Base-by-base conservation (phyloP, 345 rosid genomes). In the Lepidium aucheri region DNA sequence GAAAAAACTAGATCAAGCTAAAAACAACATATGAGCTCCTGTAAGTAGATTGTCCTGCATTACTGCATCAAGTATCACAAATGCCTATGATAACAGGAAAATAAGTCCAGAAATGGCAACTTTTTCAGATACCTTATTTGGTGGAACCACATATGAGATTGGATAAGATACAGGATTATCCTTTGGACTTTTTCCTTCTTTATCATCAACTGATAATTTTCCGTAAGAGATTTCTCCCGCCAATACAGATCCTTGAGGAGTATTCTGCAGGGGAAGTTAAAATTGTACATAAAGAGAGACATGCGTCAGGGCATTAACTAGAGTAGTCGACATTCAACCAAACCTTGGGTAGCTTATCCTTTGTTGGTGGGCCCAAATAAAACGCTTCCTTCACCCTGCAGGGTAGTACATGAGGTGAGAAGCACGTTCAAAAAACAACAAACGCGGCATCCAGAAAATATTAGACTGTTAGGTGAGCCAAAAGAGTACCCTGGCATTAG, bases 381-480 rank as follows among this genome's bases (percentile, higher is more conserved):
- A 94, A 74, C 26, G 99, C 89, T 82, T 94, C 96, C 70, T 79
- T 94, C 72, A 74, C 80, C 77, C 99, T 94, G 73, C 62, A 65
- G 63, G 60, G 76, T 50, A 60, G 77, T 15, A 57, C 66, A 60
- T 22, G 55, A 60, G 41, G 58, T 28, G 60, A 45, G 67, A n/a
- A 55, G 42, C 49, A 47, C 13, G 35, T 53, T 40, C 17, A 47
- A 8, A 40, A 33, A 30, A 60, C 10, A 63, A 67, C 24, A 7
- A 57, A 34, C 4, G 18, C 50, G 43, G 61, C 30, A 72, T 34
- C 10, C 28, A 45, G 28, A 64, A 51, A 52, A 51, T 1, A 35
- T 67, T 33, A 43, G 50, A 26, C 16, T 43, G 39, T 52, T 65
- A 47, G 44, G 33, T 22, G 59, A 15, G 30, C 36, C 30, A 62